Percentiles rank a stretch among this genome's conserved stretches.
phyloP scores from a whole-genome alignment of 108 stramenopile species.

The Poteriospumella lacustris region DNA sequence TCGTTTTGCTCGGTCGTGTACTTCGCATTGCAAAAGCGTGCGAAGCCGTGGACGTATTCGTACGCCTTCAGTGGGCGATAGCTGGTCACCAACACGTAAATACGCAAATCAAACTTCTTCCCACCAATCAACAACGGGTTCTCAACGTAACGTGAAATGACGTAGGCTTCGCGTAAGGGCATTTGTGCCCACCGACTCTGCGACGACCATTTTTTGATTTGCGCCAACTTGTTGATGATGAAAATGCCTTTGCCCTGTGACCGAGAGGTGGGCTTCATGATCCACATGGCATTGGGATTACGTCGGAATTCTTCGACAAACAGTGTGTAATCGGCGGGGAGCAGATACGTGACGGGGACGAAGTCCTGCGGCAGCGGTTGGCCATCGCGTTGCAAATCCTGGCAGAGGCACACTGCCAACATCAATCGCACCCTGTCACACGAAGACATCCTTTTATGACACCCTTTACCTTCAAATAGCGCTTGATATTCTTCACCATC shows the following conservation, averaged over 20 bases:
- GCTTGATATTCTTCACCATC: conserved; percentile 59
- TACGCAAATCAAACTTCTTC: conserved; percentile 71
- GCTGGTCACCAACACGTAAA: conserved; percentile 59
- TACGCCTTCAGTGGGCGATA: conserved; percentile 59
- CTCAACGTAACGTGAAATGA: conserved; percentile 68
- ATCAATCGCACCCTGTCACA: neutral
- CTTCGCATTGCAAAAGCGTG: conserved; percentile 62
- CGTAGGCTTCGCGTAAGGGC: conserved; percentile 47
- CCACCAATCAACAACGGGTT: conserved; percentile 69
- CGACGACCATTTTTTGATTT: conserved; percentile 45
- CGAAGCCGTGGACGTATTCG: conserved; percentile 56
- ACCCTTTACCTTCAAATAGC: conserved; percentile 54
- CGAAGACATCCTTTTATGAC: neutral
- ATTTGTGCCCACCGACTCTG: conserved; percentile 38
- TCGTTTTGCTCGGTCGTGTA: conserved; percentile 54
- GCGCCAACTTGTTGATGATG: conserved; percentile 53
- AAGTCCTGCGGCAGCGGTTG: conserved; percentile 39
- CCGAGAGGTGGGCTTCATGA: conserved; percentile 55
- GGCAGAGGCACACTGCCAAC: too few relatives aligned
- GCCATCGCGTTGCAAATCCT: conserved; percentile 18
- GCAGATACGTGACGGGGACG: conserved; percentile 58
- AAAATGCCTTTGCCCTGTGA: conserved; percentile 61
- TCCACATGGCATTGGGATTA: conserved; percentile 49
- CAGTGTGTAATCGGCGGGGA: conserved; percentile 54
- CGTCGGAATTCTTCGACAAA: conserved; percentile 58